Conservation (phyloP, 768 basidiomycete species). For the Mycena olivaceomarginata region DNA sequence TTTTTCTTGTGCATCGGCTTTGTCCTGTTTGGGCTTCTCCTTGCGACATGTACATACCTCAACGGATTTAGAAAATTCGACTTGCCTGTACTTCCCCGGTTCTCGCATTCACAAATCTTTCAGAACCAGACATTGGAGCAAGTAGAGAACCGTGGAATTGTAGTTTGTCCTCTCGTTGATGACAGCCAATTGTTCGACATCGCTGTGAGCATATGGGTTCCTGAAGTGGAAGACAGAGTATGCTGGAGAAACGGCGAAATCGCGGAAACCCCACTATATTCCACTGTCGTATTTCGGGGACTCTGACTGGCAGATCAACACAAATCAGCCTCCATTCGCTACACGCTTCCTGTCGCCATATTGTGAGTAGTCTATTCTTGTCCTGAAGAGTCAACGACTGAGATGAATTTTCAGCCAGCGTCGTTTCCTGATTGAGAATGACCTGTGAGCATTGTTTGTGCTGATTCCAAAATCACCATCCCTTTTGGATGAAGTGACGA, state of each 20-base stretch:
- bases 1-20: constrained; percentile 16
- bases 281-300: constrained; percentile 38
- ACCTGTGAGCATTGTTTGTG: constrained; percentile 40
- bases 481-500: constrained; percentile 26
- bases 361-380: constrained; percentile 13
- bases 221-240: background rate
- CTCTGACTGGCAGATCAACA: constrained; percentile 32
- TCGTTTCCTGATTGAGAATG: constrained; percentile 17
- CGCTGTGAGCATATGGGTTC: constrained; percentile 39
- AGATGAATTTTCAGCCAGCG: constrained; percentile 1
- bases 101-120: constrained; percentile 32
- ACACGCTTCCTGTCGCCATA: constrained; percentile 25
- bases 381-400: background rate
- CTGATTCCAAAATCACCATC: constrained; percentile 34
- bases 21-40: constrained; percentile 17
- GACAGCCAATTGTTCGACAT: constrained; percentile 33
- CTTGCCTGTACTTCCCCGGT: background rate
- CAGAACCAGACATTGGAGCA: constrained; percentile 41
- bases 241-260: background rate
- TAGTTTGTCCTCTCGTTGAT: constrained; percentile 40
- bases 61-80: constrained; percentile 6
- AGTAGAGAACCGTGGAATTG: constrained; percentile 23
- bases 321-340: background rate
- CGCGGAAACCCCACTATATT: constrained; percentile 32
- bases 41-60: background rate